Base-by-base conservation (phyloP, 306 rosid genomes). In the Trichosanthes truncata region DNA sequence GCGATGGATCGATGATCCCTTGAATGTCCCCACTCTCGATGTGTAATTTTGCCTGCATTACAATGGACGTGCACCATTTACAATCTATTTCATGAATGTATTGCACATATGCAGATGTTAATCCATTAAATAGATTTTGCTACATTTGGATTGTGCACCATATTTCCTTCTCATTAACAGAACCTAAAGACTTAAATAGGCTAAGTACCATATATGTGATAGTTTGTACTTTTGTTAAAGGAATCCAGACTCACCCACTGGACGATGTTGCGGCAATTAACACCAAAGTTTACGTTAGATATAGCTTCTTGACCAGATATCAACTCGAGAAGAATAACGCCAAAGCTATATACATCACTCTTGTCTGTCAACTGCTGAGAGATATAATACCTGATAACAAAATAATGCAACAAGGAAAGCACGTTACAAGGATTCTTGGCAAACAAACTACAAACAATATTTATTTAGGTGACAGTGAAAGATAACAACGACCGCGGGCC, bases 271-370 rank as follows among this genome's bases (percentile, higher is more conserved):
- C 97, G 88, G 86, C 97, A 95, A 88, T 95, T 90, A 78, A 81
- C 88, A 74, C 99, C 99, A 52, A 95, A 95, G 88, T 71, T 95
- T 66, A 91, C 96, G 76, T 91, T 95, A 0, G 99, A 95, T 86
- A 95, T 95, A 38, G 99, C 99, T 88, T 95, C 99, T 84, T 93
- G 97, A 84, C 99, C 99, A 1, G 99, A 95, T 82, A 95, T 91
- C 80, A 95, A 87, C 90, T 95, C 99, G 40, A 95, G 99, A 86
- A 95, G 99, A 87, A 95, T 93, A 80, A 95, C 99, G 1, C 99
- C 99, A 45, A 93, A 95, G 81, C 99, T 91, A 85, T 93, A 95
- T 53, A 93, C 94, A 59, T 95, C 99, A 74, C 99, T 95, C 85
- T 95, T 95, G 84, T 95, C 99, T 0, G 99, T 95, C 84, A 93